Base-by-base conservation (phyloP, 768 basidiomycete genomes). In the Suillus fuscotomentosus region DNA sequence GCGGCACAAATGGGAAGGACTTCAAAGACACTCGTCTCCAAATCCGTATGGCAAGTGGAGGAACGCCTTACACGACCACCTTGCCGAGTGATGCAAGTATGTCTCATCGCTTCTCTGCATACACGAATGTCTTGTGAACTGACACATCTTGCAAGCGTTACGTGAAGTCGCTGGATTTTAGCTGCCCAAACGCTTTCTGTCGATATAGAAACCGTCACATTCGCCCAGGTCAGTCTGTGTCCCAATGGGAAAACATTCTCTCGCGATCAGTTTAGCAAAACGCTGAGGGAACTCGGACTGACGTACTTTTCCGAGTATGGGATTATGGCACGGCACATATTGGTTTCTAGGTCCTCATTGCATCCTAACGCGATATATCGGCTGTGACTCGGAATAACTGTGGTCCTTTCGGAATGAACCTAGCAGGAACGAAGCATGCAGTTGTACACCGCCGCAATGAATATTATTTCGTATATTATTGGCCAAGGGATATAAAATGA, bases 21-120 rank as follows among this genome's bases (percentile, higher is more conserved):
- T 95, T 90, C 74, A 88, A 88, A 60, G 89, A 95, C 70, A 95
- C 96, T 2, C 80, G 97, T 64, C 80, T 99, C 60, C 97, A 97
- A 78, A 95, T 97, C 64, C 86, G 97, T 31, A 78, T 97, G 73
- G 86, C 91, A 20, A 86, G 84, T 6, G 95, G 94, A 10, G 76
- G 75, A 0, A 90, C 92, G 66, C 95, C 94, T 6, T 84, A 92
- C 67, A 92, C 89, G 9, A 92, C 89, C 15, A 92, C 91, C 11
- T 73, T 27, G 27, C 27, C 27, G 2, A 27, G 27, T 95, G 54
- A 93, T 65, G 81, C 90, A 24, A 83, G 93, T 93, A 72, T 70
- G 90, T 83, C 10, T 41, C 47, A 22, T 9, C 51, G 57, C 53
- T 6, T 24, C 63, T 20, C 53, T 47, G 24, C 50, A 22, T n/a